phyloP scores from a whole-genome alignment of 441 rosid genomes.

The Capsella rubella region DNA sequence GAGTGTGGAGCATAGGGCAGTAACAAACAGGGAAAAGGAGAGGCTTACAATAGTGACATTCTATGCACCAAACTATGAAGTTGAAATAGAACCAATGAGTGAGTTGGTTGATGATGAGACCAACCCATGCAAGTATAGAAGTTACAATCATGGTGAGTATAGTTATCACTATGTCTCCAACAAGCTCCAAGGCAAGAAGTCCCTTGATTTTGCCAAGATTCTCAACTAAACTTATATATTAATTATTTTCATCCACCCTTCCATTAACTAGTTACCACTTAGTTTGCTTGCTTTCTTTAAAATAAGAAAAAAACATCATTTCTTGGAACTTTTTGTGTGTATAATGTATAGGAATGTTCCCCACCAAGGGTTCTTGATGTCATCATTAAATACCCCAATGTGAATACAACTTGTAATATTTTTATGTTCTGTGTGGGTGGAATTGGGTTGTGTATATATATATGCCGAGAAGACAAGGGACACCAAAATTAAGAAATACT shows the following conservation, averaged over 20 bases:
- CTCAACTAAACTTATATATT: conserved; percentile 42
- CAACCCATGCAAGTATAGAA: conserved; percentile 83
- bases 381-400: conserved; percentile 42
- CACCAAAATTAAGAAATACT: background rate
- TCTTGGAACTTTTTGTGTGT: conserved; percentile 37
- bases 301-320: background rate
- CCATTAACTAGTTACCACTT: conserved; percentile 43
- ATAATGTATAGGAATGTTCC: conserved; percentile 42
- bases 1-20: conserved; percentile 95
- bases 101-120: conserved; percentile 73
- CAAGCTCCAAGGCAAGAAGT: conserved; percentile 87
- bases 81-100: conserved; percentile 77
- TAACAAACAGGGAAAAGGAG: conserved; percentile 73
- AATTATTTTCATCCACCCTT: conserved; percentile 5
- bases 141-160: conserved; percentile 88
- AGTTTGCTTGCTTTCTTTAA: conserved; percentile 8
- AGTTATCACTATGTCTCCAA: conserved; percentile 80
- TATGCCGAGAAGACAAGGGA: conserved; percentile 12
- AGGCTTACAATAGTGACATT: conserved; percentile 89
- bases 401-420: conserved; percentile 43
- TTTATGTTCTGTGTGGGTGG: conserved; percentile 33
- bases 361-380: conserved; percentile 42
- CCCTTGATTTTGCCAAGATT: conserved; percentile 86
- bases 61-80: conserved; percentile 92
- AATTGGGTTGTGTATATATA: conserved; percentile 15